These are phyloP conservation scores for Trichosporon coremiiforme DNA, from an alignment of 1,284 basidiomycete species.

Conservation along the genomic window DNA sequence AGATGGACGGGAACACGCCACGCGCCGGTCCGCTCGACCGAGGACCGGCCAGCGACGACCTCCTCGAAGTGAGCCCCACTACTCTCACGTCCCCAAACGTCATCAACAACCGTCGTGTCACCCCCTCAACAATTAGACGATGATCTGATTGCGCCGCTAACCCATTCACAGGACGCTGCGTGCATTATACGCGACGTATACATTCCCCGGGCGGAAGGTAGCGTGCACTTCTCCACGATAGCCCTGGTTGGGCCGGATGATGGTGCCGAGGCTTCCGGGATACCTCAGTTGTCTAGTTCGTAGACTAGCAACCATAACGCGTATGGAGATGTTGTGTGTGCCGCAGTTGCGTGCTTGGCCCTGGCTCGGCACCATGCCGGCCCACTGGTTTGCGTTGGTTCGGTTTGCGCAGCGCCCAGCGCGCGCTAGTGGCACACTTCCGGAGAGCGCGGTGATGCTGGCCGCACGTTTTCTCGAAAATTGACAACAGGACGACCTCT, in stretches of 20 bases:
- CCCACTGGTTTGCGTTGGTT: neutral
- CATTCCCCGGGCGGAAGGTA: slow-evolving; percentile 30
- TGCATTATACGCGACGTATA: slow-evolving; percentile 33
- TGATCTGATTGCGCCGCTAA: neutral
- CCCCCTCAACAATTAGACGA: neutral
- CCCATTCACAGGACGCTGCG: slow-evolving; percentile 30
- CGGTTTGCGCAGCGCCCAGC: neutral
- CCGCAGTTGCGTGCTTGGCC: neutral
- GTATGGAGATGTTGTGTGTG: neutral
- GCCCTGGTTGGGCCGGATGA: slow-evolving; percentile 28
- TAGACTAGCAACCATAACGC: neutral
- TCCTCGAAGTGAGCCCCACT: slow-evolving; percentile 25
- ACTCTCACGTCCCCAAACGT: neutral
- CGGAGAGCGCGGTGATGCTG: neutral
- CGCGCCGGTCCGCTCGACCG: slow-evolving; percentile 33
- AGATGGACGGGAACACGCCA: slow-evolving; percentile 36
- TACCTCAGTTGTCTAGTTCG: neutral
- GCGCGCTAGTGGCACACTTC: neutral
- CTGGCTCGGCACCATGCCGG: neutral
- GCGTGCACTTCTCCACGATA: slow-evolving; percentile 33
- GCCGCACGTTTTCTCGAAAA: neutral
- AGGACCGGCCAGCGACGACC: slow-evolving; percentile 24
- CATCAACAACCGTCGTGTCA: neutral
- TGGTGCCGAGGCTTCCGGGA: neutral
- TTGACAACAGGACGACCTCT: neutral